A percentile compares a stretch with the other conserved stretches of the same genome.
These are phyloP conservation scores for Omphalotus guepiniiformis DNA, from an alignment of 768 basidiomycete genomes.

Conservation along the genomic window DNA sequence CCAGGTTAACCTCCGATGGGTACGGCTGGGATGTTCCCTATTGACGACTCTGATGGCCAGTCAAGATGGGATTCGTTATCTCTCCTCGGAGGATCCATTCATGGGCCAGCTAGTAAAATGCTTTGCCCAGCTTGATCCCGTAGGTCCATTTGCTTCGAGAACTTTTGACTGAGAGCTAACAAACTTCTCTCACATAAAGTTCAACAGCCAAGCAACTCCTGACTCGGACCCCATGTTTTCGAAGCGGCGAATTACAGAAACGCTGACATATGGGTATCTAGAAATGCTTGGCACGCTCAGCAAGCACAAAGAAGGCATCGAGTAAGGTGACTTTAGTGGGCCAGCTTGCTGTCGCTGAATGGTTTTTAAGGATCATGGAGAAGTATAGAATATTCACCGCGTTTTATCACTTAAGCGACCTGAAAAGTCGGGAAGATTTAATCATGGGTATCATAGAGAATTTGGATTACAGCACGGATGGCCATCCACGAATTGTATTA, in stretches of 20 bases:
- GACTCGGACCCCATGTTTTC: conserved; percentile 83
- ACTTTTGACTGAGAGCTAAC: not conserved
- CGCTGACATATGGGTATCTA: conserved; percentile 87
- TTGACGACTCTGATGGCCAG: conserved; percentile 80
- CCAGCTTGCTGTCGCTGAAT: not conserved
- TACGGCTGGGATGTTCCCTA: conserved; percentile 77
- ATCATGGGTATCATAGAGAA: conserved; percentile 89
- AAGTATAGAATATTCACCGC: conserved; percentile 92
- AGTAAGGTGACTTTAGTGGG: conserved; percentile 48
- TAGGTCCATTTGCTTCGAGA: conserved; percentile 34
- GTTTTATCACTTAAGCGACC: conserved; percentile 92
- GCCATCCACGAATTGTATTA: conserved; percentile 88
- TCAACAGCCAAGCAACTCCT: conserved; percentile 52
- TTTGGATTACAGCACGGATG: conserved; percentile 91
- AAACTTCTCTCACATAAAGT: conserved; percentile 34
- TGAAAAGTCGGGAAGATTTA: conserved; percentile 87
- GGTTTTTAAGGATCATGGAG: conserved; percentile 71
- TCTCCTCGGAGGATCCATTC: conserved; percentile 80
- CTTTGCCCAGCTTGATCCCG: conserved; percentile 91
- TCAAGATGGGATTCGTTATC: conserved; percentile 78
- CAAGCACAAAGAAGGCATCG: conserved; percentile 83
- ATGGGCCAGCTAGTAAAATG: conserved; percentile 78
- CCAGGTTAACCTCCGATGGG: conserved; percentile 81
- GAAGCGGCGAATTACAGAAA: conserved; percentile 73
- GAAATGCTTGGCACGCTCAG: conserved; percentile 94